Evolutionary conservation across 2,329 filamentous ascomycete species (phyloP).

Genomic region (Fusarium succisae): DNA sequence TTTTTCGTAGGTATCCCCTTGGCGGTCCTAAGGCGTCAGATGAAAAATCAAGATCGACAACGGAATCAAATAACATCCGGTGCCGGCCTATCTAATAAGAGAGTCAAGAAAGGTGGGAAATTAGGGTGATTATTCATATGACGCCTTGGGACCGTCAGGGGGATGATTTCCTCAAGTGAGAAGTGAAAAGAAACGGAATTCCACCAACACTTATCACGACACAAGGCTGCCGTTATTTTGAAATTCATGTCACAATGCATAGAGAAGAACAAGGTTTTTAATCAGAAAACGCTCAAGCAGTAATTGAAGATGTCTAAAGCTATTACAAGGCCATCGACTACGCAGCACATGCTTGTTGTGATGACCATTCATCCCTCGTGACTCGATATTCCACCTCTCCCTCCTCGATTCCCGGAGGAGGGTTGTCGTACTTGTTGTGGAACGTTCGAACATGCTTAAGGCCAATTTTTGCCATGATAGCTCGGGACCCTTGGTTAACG

Average conservation of each 20-base stretch:
- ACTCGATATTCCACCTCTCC: slow-evolving; percentile 42
- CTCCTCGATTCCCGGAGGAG: slow-evolving; percentile 39
- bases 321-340: not conserved
- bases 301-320: not conserved
- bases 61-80: no score
- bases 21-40: no score
- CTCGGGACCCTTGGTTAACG: slow-evolving; percentile 43
- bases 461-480: slow-evolving; percentile 30
- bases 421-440: slow-evolving; percentile 39
- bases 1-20: not conserved
- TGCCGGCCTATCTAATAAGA: no score
- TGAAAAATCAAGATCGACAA: no score
- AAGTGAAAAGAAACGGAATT: not conserved
- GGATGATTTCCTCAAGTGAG: not conserved
- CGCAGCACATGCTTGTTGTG: slow-evolving; percentile 6
- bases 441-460: slow-evolving; percentile 37
- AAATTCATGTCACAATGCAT: not conserved
- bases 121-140: no score
- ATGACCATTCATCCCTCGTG: slow-evolving; percentile 34
- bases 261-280: not conserved
- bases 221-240: not conserved
- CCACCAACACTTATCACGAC: not conserved
- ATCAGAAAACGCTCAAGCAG: not conserved
- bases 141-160: no score
- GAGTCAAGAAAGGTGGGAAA: no score